Evolutionary conservation across 2,329 filamentous ascomycete species (phyloP), one percentile per base, ranked within the genome.

Genomic region (Penicillium psychrosexuale): DNA sequence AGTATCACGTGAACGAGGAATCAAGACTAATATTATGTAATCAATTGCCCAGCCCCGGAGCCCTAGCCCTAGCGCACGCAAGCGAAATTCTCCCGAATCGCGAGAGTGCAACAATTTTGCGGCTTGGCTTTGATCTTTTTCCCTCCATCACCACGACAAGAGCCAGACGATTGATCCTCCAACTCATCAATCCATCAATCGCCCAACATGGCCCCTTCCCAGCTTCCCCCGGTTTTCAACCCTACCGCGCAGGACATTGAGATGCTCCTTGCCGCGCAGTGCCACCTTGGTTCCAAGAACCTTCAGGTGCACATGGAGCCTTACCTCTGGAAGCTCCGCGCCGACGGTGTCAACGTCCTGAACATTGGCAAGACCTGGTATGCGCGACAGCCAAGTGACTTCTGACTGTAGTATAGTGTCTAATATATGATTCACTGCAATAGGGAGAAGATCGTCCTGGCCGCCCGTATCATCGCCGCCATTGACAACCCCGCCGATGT

Each of bases 351-450:
- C 83, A 99, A 99, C 80, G 86, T 99, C 69, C 85, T 99, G 80
- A 99, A 99, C 88, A 91, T 99, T 80, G 92, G 93, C 84, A 99
- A 99, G 91, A 99, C 94, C 81, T 99, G 92, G 91, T 96, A 87
- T 67, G 88, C 61, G 55, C 36, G 11, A 46, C 40, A 36, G 38
- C 42, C 22, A 47, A 54, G 37, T 36, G 12, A 15, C 11, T 42
- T 42, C 27, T 39, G 31, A 47, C 28, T n/a, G 24, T 38, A 28
- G 38, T n/a, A 34, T 38, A 22, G 30, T 53, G 33, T 63, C 64
- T 69, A 69, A 68, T 56, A 37, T 51, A 36, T 42, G 36, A 38
- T 56, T 51, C 51, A 39, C 55, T 58, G 51, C 49, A 64, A 64
- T 70, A 96, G 93, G 94, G 94, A 99, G 87, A 99, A 99, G 87